phyloP scores from a whole-genome alignment of 805 yeast species.

The Metschnikowia hibisci region DNA sequence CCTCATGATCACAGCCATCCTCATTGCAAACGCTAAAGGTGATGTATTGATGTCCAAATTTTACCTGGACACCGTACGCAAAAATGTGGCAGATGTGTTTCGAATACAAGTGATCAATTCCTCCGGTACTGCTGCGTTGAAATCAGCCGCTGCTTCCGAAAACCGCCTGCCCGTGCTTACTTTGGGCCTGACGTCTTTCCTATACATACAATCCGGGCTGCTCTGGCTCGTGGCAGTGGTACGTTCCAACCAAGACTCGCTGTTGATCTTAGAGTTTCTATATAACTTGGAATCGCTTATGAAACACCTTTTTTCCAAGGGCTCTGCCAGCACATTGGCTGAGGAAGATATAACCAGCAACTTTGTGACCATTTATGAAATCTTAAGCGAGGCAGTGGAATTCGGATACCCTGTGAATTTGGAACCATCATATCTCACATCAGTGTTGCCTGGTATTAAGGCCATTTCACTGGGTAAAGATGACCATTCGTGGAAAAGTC shows the following conservation, averaged over 20 bases:
- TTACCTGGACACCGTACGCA: slow-evolving; percentile 68
- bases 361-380: slow-evolving; percentile 67
- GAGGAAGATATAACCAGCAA: slow-evolving; percentile 54
- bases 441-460: slow-evolving; percentile 15
- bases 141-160: slow-evolving; percentile 19
- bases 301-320: slow-evolving; percentile 24
- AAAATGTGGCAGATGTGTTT: slow-evolving; percentile 81
- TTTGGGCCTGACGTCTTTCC: slow-evolving; percentile 86
- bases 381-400: slow-evolving; percentile 71
- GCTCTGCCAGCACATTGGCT: slow-evolving; percentile 16
- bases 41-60: slow-evolving; percentile 76
- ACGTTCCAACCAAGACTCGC: slow-evolving; percentile 82
- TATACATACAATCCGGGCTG: slow-evolving; percentile 60
- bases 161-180: slow-evolving; percentile 54
- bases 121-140: slow-evolving; percentile 21
- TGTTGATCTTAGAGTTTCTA: slow-evolving; percentile 73
- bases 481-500: slow-evolving; percentile 1
- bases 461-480: slow-evolving; percentile 8
- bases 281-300: slow-evolving; percentile 57
- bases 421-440: slow-evolving; percentile 35
- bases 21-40: slow-evolving; percentile 74
- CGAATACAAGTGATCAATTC: slow-evolving; percentile 86
- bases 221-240: slow-evolving; percentile 88
- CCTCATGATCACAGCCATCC: slow-evolving; percentile 76
- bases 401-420: slow-evolving; percentile 73